Conservation (phyloP, 2,329 filamentous ascomycete species). For the Apiospora sp. region DNA sequence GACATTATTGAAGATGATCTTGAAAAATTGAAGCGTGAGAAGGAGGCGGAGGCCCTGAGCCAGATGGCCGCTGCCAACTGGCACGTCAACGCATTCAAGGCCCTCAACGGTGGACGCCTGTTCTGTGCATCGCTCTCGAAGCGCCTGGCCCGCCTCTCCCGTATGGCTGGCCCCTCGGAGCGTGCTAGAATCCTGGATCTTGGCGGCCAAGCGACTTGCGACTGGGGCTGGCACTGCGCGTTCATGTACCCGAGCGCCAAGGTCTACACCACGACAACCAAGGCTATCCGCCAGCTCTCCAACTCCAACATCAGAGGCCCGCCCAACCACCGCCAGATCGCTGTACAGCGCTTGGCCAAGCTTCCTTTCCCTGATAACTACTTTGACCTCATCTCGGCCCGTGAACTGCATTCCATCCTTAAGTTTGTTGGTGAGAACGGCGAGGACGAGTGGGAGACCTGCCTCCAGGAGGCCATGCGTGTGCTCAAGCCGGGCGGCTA, state of each 20-base stretch:
- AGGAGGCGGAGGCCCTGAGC: conserved; percentile 79
- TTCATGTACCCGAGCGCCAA: conserved; percentile 84
- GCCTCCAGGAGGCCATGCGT: conserved; percentile 85
- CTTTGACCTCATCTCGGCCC: conserved; percentile 91
- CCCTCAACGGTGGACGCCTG: conserved; percentile 70
- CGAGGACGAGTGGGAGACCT: conserved; percentile 87
- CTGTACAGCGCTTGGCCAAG: conserved; percentile 77
- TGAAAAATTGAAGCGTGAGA: conserved; percentile 71
- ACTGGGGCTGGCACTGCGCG: conserved; percentile 96
- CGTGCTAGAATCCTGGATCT: conserved; percentile 82
- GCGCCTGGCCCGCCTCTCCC: conserved; percentile 63
- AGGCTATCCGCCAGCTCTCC: conserved; percentile 72
- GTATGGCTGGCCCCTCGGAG: conserved; percentile 56
- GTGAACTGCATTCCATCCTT: conserved; percentile 84
- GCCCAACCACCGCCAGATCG: conserved; percentile 84
- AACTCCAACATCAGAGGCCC: conserved; percentile 83
- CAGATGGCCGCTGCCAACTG: conserved; percentile 71
- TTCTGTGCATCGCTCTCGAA: conserved; percentile 71
- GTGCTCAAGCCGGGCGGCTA: conserved; percentile 93
- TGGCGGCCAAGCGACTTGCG: conserved; percentile 82
- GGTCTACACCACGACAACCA: conserved; percentile 86
- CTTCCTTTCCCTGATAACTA: conserved; percentile 86
- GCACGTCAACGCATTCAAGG: conserved; percentile 68
- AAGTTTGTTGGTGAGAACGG: conserved; percentile 74
- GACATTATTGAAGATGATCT: conserved; percentile 69